A percentile compares a stretch with the other conserved stretches of the same genome.
Evolutionary conservation across 345 rosid species (phyloP).

Genomic region (Triadica sebifera): DNA sequence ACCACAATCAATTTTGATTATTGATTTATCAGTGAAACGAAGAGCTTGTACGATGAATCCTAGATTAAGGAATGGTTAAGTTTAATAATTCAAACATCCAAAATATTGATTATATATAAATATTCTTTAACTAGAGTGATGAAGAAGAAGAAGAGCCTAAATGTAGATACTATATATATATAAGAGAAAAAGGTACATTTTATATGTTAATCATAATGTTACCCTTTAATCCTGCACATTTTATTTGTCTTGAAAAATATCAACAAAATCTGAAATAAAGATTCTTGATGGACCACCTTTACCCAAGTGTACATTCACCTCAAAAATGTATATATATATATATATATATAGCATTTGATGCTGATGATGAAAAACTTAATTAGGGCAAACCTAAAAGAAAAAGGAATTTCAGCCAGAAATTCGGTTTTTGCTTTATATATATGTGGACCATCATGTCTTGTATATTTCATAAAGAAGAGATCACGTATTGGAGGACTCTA

Average conservation of each 20-base stretch:
- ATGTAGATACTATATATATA: too few species aligned
- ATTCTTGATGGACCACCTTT: background rate
- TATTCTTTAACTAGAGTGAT: too few species aligned
- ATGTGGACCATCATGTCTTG: too few species aligned
- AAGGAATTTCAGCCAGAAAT: background rate
- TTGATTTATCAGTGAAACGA: too few species aligned
- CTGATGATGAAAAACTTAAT: background rate
- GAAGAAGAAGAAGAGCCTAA: too few species aligned
- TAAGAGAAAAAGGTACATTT: background rate
- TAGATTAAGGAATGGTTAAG: too few species aligned
- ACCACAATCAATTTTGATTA: too few species aligned
- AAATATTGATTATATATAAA: too few species aligned
- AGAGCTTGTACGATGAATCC: too few species aligned
- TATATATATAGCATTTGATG: background rate
- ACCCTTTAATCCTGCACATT: background rate
- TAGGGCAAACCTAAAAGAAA: background rate
- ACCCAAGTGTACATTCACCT: background rate
- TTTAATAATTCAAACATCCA: too few species aligned
- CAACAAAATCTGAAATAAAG: conserved; percentile 9
- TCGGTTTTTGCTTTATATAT: background rate
- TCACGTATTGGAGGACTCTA: too few species aligned
- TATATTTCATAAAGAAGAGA: too few species aligned
- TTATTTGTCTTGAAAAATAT: conserved; percentile 5
- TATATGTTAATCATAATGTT: conserved; percentile 2
- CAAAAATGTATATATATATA: background rate